A percentile compares a stretch with the other conserved stretches of the same genome.
Conservation (phyloP, 148 eudicot genomes). For the Selenicereus undatus region DNA sequence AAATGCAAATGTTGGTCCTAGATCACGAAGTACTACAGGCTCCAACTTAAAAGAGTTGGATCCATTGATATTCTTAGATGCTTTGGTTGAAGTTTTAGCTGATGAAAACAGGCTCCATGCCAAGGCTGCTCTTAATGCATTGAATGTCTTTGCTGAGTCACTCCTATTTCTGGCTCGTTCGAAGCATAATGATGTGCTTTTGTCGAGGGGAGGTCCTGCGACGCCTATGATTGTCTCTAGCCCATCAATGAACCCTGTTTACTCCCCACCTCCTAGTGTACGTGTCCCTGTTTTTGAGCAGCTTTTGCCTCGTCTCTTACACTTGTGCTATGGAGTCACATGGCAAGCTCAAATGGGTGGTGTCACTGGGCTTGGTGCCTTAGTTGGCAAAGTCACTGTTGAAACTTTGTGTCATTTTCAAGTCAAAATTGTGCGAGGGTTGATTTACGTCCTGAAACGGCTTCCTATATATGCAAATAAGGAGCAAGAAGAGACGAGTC, state of each 20-base stretch:
- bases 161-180: conserved; percentile 79
- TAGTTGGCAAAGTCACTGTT: conserved; percentile 96
- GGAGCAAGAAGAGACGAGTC: conserved; percentile 97
- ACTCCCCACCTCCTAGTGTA: conserved; percentile 94
- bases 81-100: conserved; percentile 88
- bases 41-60: conserved; percentile 87
- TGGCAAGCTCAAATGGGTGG: conserved; percentile 99
- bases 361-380: conserved; percentile 88
- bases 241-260: conserved; percentile 94
- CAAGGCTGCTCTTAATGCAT: conserved; percentile 82
- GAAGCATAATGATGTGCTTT: conserved; percentile 60
- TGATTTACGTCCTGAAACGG: conserved; percentile 86
- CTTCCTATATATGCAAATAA: conserved; percentile 87
- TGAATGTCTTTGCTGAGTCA: conserved; percentile 71
- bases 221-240: conserved; percentile 98
- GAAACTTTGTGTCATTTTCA: conserved; percentile 78
- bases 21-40: conserved; percentile 45
- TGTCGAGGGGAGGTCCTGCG: conserved; percentile 89
- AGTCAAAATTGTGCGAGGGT: conserved; percentile 73
- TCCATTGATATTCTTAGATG: conserved; percentile 90
- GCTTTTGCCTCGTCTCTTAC: conserved; percentile 87
- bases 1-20: conserved; percentile 37
- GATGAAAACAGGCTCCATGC: conserved; percentile 93
- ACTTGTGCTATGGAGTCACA: conserved; percentile 86
- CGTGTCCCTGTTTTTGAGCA: conserved; percentile 91